Conservation (phyloP, 202 grass and related monocot species). For the Panicum virgatum region DNA sequence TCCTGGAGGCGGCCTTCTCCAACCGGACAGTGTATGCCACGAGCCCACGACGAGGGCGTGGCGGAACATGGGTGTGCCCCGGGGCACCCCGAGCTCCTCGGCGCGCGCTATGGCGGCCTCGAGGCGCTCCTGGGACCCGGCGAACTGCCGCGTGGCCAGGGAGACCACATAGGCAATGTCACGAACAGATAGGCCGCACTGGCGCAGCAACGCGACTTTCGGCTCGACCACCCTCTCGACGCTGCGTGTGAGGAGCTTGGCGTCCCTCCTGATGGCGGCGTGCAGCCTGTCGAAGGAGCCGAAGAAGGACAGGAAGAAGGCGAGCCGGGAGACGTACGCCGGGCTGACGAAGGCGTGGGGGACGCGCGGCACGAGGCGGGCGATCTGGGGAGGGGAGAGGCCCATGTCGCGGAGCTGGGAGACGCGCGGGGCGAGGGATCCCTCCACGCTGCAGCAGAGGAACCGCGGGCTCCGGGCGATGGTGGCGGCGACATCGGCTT, state of each 20-base stretch:
- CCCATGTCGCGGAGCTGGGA: conserved; percentile 21
- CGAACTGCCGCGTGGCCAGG: not conserved
- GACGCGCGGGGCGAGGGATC: conserved; percentile 32
- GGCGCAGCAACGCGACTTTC: not conserved
- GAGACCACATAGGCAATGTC: not conserved
- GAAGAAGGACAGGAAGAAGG: conserved; percentile 9
- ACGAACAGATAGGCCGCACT: conserved; percentile 25
- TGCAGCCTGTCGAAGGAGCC: conserved; percentile 24
- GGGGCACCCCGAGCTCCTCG: conserved; percentile 1
- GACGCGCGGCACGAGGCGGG: not conserved
- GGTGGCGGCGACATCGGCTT: not conserved
- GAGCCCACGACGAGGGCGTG: not conserved
- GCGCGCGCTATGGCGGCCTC: not conserved
- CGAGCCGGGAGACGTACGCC: not conserved
- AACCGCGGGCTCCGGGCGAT: not conserved
- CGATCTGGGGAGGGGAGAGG: conserved; percentile 29
- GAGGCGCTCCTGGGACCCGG: not conserved
- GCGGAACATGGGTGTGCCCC: not conserved
- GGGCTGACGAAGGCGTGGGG: not conserved
- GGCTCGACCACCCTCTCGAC: conserved; percentile 2
- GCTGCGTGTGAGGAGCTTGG: not conserved
- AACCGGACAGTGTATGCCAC: not conserved
- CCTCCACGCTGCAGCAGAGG: conserved; percentile 18
- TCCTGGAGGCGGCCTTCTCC: not conserved
- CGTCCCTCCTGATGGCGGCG: not conserved